Percentiles rank a stretch among this genome's conserved stretches.
These are phyloP conservation scores for Xerocomus brunneocitrinus DNA, from an alignment of 768 basidiomycete species.

Conservation along the genomic window DNA sequence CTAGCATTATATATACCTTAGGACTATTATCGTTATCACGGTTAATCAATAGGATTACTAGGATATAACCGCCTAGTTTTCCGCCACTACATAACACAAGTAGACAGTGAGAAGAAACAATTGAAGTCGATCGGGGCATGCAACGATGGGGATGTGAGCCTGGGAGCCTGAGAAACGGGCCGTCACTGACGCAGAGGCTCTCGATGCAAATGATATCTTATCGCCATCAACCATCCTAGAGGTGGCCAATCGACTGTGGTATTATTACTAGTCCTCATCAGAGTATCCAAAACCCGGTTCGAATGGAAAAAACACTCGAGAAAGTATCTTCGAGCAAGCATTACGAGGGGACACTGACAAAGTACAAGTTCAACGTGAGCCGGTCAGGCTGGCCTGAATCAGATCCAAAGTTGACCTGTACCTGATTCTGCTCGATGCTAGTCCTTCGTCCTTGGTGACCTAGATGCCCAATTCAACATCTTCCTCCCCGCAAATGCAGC, in stretches of 20 bases:
- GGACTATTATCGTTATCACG: too few species aligned
- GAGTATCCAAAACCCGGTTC: not conserved
- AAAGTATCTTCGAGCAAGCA: slow-evolving; percentile 72
- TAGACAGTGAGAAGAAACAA: too few species aligned
- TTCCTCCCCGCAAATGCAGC: slow-evolving; percentile 69
- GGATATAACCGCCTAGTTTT: too few species aligned
- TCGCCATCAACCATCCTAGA: not conserved
- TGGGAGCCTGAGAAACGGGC: too few species aligned
- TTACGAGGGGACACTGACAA: slow-evolving; percentile 75
- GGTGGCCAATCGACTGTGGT: too few species aligned
- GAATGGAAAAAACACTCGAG: slow-evolving; percentile 42
- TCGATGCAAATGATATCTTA: not conserved
- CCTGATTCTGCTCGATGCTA: slow-evolving; percentile 25
- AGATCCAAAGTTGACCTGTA: not conserved
- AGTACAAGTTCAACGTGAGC: slow-evolving; percentile 80
- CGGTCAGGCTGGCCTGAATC: not conserved
- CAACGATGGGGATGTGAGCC: too few species aligned
- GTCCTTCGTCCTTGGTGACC: slow-evolving; percentile 68
- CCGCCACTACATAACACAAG: too few species aligned
- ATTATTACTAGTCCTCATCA: too few species aligned
- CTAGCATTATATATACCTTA: not conserved
- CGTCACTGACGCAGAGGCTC: too few species aligned
- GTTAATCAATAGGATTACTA: too few species aligned
- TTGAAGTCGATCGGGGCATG: too few species aligned
- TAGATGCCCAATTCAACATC: slow-evolving; percentile 78